phyloP scores from a whole-genome alignment of 768 basidiomycete species.

The Tulasnella calospora region DNA sequence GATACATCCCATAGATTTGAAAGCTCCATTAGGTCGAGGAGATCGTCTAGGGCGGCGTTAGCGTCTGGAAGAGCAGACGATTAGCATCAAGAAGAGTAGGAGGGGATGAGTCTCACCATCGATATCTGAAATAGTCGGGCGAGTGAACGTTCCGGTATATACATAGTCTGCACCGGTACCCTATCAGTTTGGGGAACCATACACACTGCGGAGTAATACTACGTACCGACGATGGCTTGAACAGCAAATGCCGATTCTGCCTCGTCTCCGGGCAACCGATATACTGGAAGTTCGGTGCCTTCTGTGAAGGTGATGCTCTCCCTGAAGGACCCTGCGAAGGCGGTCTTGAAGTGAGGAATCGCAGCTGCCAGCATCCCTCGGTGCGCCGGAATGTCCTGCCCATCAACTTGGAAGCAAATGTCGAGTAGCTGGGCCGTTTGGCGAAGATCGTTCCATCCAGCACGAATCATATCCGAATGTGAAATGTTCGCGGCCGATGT shows the following conservation, averaged over 20 bases:
- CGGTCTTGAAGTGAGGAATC: neutral
- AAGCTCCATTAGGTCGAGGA: neutral
- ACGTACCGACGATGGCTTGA: neutral
- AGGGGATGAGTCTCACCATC: neutral
- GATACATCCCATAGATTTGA: neutral
- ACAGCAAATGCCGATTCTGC: neutral
- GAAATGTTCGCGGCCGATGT: neutral
- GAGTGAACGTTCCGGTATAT: neutral
- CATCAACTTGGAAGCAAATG: neutral
- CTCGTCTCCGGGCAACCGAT: neutral
- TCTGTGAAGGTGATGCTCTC: neutral
- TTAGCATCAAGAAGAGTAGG: neutral
- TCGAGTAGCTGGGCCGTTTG: neutral
- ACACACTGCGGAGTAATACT: neutral
- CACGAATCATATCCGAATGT: neutral
- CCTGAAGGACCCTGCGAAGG: neutral
- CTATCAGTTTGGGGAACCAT: neutral
- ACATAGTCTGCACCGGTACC: neutral
- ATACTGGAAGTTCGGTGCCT: neutral
- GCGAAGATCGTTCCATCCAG: neutral
- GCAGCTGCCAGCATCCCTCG: slow-evolving; percentile 6
- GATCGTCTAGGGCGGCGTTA: neutral
- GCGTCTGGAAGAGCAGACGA: neutral
- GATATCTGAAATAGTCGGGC: neutral
- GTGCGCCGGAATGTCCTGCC: neutral